A percentile compares a stretch with the other conserved stretches of the same genome.
Evolutionary conservation across 2,329 filamentous ascomycete species (phyloP).

Genomic region (Thielaviopsis musarum): DNA sequence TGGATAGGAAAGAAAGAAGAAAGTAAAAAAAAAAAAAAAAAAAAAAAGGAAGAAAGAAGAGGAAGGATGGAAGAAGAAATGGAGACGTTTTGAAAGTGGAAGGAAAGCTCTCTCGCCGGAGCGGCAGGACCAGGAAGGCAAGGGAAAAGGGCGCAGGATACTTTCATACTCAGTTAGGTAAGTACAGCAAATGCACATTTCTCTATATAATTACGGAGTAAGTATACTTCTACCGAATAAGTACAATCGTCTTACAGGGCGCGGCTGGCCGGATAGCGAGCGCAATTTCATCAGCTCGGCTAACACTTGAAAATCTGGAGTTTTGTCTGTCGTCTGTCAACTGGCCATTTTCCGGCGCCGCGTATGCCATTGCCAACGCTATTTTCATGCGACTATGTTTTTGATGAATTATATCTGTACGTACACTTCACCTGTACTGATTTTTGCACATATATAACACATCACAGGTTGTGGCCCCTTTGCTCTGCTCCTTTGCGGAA

Average conservation of each 20-base stretch:
- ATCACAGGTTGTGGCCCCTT: neutral
- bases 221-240: neutral
- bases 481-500: neutral
- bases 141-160: conserved; percentile 15
- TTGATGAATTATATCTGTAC: neutral
- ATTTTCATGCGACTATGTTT: neutral
- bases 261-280: neutral
- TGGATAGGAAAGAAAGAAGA: neutral
- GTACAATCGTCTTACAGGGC: neutral
- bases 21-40: conserved; percentile 13
- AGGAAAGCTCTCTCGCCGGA: neutral
- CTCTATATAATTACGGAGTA: no score
- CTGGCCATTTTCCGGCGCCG: neutral
- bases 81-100: conserved; percentile 8
- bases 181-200: conserved; percentile 13
- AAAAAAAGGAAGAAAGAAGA: conserved; percentile 19
- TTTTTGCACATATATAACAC: neutral
- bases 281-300: neutral
- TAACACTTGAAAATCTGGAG: neutral
- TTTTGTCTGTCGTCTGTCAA: neutral
- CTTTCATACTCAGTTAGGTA: conserved; percentile 6
- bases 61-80: conserved; percentile 21
- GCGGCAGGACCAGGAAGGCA: conserved; percentile 15
- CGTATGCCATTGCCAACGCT: neutral
- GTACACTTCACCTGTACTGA: neutral